These are phyloP conservation scores for Cyclocybe aegerita DNA, from an alignment of 768 basidiomycete genomes.

Conservation along the genomic window DNA sequence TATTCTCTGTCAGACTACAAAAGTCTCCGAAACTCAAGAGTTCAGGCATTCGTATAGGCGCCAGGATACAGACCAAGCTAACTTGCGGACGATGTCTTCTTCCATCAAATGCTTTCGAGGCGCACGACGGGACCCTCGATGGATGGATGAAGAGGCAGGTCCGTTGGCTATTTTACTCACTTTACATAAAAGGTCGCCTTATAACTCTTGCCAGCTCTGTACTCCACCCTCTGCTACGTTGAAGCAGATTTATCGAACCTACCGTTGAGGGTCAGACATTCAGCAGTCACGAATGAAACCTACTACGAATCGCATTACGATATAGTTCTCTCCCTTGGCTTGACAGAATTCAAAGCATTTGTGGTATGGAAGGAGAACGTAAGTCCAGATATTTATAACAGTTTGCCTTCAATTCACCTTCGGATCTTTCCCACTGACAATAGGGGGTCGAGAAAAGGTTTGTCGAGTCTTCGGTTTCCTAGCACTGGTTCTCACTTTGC, in stretches of 20 bases:
- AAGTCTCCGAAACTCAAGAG: constrained; percentile 38
- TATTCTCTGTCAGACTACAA: constrained; percentile 27
- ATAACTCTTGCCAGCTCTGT: background rate
- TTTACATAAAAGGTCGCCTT: no score
- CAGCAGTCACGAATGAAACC: constrained; percentile 2
- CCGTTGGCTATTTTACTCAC: background rate
- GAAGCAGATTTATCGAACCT: constrained; percentile 12
- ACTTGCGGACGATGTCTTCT: constrained; percentile 9
- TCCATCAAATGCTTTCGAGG: constrained; percentile 22
- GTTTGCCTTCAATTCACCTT: no score
- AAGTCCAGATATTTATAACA: constrained; percentile 8
- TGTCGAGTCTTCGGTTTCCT: constrained; percentile 20
- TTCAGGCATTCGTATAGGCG: constrained; percentile 34
- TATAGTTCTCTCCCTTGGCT: constrained; percentile 44
- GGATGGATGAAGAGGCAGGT: constrained; percentile 4
- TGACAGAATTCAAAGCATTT: constrained; percentile 48
- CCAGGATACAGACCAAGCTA: constrained; percentile 1
- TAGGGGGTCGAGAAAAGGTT: no score
- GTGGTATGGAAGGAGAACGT: constrained; percentile 48
- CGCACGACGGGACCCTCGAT: constrained; percentile 14
- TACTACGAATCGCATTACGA: constrained; percentile 29
- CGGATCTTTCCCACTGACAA: no score
- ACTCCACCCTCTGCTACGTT: constrained; percentile 14
- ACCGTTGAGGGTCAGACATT: background rate
- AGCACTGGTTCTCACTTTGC: constrained; percentile 47